These are phyloP conservation scores for Globisporangium parvum DNA, from an alignment of 352 stramenopile species.

Conservation along the genomic window DNA sequence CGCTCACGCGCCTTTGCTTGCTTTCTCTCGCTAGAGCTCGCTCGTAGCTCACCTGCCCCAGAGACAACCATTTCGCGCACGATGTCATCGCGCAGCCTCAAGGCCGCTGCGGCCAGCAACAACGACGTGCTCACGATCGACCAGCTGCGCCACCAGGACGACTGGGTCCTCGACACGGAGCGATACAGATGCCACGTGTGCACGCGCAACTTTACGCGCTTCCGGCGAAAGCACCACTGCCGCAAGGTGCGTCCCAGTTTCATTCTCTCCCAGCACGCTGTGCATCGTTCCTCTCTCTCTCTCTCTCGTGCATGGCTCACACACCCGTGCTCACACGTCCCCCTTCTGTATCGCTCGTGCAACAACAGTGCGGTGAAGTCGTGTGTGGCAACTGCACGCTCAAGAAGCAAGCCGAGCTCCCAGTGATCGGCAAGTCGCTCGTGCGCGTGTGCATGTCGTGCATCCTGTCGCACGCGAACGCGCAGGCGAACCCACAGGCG, in stretches of 20 bases:
- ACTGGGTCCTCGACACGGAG: conserved; percentile 86
- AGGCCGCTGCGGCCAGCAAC: conserved; percentile 61
- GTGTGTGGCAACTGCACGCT: conserved; percentile 85
- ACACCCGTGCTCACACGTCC: background rate
- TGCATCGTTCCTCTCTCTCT: background rate
- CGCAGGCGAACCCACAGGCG: conserved; percentile 67
- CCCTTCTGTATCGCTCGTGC: background rate
- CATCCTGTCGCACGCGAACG: conserved; percentile 81
- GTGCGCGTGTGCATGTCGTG: conserved; percentile 88
- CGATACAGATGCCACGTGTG: conserved; percentile 85
- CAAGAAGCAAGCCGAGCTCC: conserved; percentile 83
- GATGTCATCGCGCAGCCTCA: conserved; percentile 76
- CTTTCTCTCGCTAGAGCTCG: background rate
- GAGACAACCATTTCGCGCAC: background rate
- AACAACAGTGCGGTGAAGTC: conserved; percentile 71
- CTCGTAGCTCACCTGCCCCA: background rate
- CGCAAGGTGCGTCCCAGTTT: conserved; percentile 46
- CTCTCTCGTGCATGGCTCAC: background rate
- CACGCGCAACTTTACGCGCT: conserved; percentile 85
- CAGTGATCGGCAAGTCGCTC: conserved; percentile 77
- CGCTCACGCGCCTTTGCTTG: background rate
- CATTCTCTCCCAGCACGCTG: no score
- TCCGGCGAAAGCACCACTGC: conserved; percentile 87
- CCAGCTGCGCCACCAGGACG: conserved; percentile 82
- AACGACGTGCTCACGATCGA: conserved; percentile 88